Evolutionary conservation across 495 filamentous ascomycete species (phyloP).

Genomic region (Hyaloscypha finlandica): DNA sequence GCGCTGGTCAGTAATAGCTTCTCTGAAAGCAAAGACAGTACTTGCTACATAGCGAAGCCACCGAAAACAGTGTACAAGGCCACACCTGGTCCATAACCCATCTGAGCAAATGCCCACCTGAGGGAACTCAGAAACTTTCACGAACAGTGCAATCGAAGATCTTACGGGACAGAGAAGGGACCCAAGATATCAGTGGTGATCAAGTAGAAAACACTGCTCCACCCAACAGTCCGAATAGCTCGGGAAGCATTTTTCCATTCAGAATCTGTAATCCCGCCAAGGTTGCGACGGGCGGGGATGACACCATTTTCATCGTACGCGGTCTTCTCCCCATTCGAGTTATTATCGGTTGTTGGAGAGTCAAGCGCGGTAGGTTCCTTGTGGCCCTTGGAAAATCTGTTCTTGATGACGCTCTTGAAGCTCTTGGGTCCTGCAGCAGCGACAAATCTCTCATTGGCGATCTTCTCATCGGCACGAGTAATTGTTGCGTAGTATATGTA

Average conservation of each 20-base stretch:
- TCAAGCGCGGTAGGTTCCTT: neutral
- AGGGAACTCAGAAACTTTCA: neutral
- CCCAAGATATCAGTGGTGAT: slow-evolving; percentile 63
- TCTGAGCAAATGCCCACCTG: slow-evolving; percentile 33
- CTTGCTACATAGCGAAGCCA: slow-evolving; percentile 44
- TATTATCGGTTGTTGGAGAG: neutral
- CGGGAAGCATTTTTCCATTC: slow-evolving; percentile 49
- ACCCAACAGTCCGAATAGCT: slow-evolving; percentile 49
- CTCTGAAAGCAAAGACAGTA: neutral
- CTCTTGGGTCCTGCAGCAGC: slow-evolving; percentile 31
- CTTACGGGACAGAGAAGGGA: slow-evolving; percentile 48
- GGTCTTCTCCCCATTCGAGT: slow-evolving; percentile 18
- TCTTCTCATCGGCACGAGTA: slow-evolving; percentile 46
- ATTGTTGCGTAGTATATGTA: slow-evolving; percentile 52
- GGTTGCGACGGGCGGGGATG: slow-evolving; percentile 6
- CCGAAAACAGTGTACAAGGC: slow-evolving; percentile 50
- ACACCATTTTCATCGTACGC: slow-evolving; percentile 5
- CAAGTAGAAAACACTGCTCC: slow-evolving; percentile 55
- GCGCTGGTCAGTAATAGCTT: neutral
- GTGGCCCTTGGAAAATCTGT: slow-evolving; percentile 35
- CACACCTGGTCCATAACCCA: slow-evolving; percentile 50
- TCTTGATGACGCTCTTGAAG: slow-evolving; percentile 32
- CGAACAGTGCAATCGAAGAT: neutral
- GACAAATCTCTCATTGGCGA: slow-evolving; percentile 36
- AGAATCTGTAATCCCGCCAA: slow-evolving; percentile 35